phyloP scores from a whole-genome alignment of 495 filamentous ascomycete genomes.

The Lasiosphaeria ovina region DNA sequence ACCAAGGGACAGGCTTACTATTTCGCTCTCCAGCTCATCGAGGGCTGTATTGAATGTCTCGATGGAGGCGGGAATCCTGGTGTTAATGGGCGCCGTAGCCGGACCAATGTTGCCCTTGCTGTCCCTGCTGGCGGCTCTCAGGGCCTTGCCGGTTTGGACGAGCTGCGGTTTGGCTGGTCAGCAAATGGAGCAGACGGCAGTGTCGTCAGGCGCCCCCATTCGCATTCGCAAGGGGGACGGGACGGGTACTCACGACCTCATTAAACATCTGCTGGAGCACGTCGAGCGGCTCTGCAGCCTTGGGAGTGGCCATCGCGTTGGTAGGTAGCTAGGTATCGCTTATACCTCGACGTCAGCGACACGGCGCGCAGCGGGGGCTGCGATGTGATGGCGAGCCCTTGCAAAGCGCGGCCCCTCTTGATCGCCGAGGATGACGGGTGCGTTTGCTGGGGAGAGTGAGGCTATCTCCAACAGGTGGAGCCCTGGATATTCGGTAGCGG shows the following conservation, averaged over 20 bases:
- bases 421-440: background rate
- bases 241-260: constrained; percentile 41
- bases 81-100: constrained; percentile 28
- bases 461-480: background rate
- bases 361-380: too few species aligned
- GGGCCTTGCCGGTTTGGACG: constrained; percentile 50
- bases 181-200: background rate
- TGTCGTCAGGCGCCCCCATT: background rate
- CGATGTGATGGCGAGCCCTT: background rate
- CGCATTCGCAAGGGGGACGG: background rate
- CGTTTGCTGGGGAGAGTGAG: background rate
- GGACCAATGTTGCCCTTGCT: constrained; percentile 32
- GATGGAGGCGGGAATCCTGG: constrained; percentile 38
- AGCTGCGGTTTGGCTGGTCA: constrained; percentile 34
- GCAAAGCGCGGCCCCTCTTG: background rate
- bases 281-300: constrained; percentile 36
- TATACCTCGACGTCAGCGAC: background rate
- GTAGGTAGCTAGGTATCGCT: background rate
- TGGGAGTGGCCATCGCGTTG: constrained; percentile 37
- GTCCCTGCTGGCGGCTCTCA: constrained; percentile 40
- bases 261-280: constrained; percentile 45
- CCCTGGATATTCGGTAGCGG: background rate
- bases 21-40: constrained; percentile 52
- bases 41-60: constrained; percentile 47
- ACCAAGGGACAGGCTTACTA: constrained; percentile 36